Evolutionary conservation across 2,329 filamentous ascomycete genomes (phyloP).

Genomic region (Aspergillus vadensis): DNA sequence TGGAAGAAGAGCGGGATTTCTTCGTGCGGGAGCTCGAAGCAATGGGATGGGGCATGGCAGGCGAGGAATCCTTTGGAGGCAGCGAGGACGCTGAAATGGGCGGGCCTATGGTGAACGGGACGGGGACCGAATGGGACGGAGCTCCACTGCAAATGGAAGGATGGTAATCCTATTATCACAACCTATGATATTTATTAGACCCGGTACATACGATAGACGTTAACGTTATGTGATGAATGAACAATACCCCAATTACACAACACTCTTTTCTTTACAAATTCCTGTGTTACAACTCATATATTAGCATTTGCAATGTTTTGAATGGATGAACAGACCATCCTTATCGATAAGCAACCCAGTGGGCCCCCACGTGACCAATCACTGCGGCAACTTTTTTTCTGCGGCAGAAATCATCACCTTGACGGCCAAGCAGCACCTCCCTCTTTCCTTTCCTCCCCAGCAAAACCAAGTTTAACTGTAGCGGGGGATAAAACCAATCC

Average conservation of each 20-base stretch:
- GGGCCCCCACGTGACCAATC: slow-evolving; percentile 28
- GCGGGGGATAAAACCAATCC: slow-evolving; percentile 16
- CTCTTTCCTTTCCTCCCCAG: slow-evolving; percentile 10
- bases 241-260: not conserved
- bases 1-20: slow-evolving; percentile 76
- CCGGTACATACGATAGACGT: not conserved
- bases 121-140: slow-evolving; percentile 40
- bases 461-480: slow-evolving; percentile 18
- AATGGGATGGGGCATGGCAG: slow-evolving; percentile 56
- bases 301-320: not conserved
- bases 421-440: not conserved
- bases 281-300: not conserved
- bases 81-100: slow-evolving; percentile 32
- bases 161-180: slow-evolving; percentile 20
- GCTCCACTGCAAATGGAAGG: slow-evolving; percentile 40
- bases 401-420: slow-evolving; percentile 21
- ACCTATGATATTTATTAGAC: not conserved
- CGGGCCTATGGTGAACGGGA: slow-evolving; percentile 32
- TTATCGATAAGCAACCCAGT: slow-evolving; percentile 34
- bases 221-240: not conserved
- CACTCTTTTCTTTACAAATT: too few species aligned
- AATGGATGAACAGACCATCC: not conserved
- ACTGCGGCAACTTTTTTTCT: slow-evolving; percentile 32
- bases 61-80: slow-evolving; percentile 37
- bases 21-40: slow-evolving; percentile 76